phyloP scores from a whole-genome alignment of 208 protist species.

The Crithidia sp. region DNA sequence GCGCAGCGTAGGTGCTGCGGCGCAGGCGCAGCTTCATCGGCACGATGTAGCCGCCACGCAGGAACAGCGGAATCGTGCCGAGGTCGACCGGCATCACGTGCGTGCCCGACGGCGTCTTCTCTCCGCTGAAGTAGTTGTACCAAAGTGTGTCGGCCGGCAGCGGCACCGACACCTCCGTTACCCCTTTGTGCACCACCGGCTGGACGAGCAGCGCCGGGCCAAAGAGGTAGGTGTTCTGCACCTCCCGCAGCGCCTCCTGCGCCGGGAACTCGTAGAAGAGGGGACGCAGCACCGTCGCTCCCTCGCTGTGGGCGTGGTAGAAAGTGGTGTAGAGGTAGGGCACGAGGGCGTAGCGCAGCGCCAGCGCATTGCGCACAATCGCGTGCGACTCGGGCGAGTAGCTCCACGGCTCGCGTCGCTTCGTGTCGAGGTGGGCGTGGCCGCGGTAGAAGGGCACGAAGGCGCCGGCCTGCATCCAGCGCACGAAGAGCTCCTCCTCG shows the following conservation, averaged over 20 bases:
- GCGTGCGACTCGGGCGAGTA: slow-evolving; percentile 80
- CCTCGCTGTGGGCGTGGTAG: slow-evolving; percentile 79
- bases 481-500: slow-evolving; percentile 94
- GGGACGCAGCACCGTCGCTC: slow-evolving; percentile 93
- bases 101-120: slow-evolving; percentile 16
- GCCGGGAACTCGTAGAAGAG: slow-evolving; percentile 95
- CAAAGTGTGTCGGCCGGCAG: slow-evolving; percentile 78
- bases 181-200: slow-evolving; percentile 76
- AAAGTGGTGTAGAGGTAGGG: slow-evolving; percentile 98
- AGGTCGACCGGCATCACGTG: slow-evolving; percentile 57
- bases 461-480: slow-evolving; percentile 97
- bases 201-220: slow-evolving; percentile 90
- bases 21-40: slow-evolving; percentile 91
- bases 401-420: slow-evolving; percentile 98
- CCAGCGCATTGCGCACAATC: slow-evolving; percentile 74
- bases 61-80: slow-evolving; percentile 93
- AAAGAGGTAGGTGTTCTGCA: slow-evolving; percentile 93
- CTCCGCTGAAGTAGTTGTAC: slow-evolving; percentile 77
- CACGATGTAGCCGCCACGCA: slow-evolving; percentile 94
- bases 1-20: slow-evolving; percentile 78
- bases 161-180: slow-evolving; percentile 55
- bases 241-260: slow-evolving; percentile 80
- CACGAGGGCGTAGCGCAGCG: slow-evolving; percentile 94
- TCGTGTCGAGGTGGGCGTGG: slow-evolving; percentile 97
- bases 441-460: slow-evolving; percentile 98